phyloP scores from a whole-genome alignment of 495 filamentous ascomycete species.

The Xylaria venustula region DNA sequence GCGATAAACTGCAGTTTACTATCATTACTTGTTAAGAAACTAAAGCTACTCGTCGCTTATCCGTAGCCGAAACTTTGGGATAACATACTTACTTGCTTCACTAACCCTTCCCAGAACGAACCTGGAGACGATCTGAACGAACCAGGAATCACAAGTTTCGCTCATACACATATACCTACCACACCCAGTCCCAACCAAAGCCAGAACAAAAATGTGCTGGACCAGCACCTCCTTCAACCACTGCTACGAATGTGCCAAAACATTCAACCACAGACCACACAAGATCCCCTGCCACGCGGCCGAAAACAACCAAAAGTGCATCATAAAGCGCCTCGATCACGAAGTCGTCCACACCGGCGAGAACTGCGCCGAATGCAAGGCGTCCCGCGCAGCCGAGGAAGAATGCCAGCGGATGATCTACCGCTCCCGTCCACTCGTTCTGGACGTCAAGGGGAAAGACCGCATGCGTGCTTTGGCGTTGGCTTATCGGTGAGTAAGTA shows the following conservation, averaged over 20 bases:
- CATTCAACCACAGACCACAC: neutral
- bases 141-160: too few relatives aligned
- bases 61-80: too few relatives aligned
- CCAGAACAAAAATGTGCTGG: constrained; percentile 6
- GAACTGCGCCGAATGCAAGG: constrained; percentile 6
- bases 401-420: neutral
- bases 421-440: neutral
- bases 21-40: too few relatives aligned
- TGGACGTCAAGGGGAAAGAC: neutral
- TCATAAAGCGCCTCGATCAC: neutral
- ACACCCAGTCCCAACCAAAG: too few relatives aligned
- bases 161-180: too few relatives aligned
- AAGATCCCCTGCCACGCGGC: neutral
- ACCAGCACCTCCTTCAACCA: neutral
- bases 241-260: constrained; percentile 3
- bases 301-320: neutral
- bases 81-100: too few relatives aligned
- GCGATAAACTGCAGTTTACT: too few relatives aligned
- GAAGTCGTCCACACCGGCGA: constrained; percentile 3
- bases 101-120: too few relatives aligned
- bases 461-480: neutral
- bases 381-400: neutral
- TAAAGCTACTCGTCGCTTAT: too few relatives aligned
- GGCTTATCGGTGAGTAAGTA: constrained; percentile 1
- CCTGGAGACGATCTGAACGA: too few relatives aligned